These are phyloP conservation scores for Hirschioporus abietinus DNA, from an alignment of 768 basidiomycete species.

Conservation along the genomic window DNA sequence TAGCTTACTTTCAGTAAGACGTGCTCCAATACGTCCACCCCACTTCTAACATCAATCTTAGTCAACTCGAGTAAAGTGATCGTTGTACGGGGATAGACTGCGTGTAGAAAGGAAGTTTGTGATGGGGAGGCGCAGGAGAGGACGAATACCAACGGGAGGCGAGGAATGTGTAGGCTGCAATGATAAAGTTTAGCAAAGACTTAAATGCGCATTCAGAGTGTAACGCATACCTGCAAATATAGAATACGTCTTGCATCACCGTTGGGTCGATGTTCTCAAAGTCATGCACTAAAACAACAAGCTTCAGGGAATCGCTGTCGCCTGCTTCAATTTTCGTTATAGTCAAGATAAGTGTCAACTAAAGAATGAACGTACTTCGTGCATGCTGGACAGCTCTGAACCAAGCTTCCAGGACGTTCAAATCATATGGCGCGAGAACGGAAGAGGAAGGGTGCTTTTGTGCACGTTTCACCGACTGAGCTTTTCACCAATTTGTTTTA, in stretches of 20 bases:
- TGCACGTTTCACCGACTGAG: conserved; percentile 11
- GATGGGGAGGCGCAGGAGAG: conserved; percentile 54
- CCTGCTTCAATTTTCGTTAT: conserved; percentile 6
- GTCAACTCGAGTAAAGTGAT: conserved; percentile 53
- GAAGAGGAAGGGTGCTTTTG: conserved; percentile 46
- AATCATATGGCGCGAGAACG: conserved; percentile 51
- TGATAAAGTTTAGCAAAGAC: background rate
- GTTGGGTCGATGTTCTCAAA: conserved; percentile 66
- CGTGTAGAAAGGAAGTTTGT: conserved; percentile 45
- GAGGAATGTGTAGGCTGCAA: conserved; percentile 44
- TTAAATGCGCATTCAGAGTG: no score
- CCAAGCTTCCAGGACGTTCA: conserved; percentile 56
- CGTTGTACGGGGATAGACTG: conserved; percentile 53
- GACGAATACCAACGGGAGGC: conserved; percentile 61
- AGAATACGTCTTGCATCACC: conserved; percentile 64
- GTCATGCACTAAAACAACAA: conserved; percentile 63
- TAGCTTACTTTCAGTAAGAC: conserved; percentile 46
- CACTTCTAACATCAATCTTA: conserved; percentile 45
- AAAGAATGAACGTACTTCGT: conserved; percentile 29
- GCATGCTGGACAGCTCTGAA: conserved; percentile 37
- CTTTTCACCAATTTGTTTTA: background rate
- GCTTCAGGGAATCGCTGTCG: conserved; percentile 23
- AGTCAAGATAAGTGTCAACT: conserved; percentile 3
- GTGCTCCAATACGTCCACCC: conserved; percentile 42
- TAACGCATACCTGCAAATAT: conserved; percentile 59